Evolutionary conservation across 2,329 filamentous ascomycete species (phyloP).

Genomic region (Nemania diffusa): DNA sequence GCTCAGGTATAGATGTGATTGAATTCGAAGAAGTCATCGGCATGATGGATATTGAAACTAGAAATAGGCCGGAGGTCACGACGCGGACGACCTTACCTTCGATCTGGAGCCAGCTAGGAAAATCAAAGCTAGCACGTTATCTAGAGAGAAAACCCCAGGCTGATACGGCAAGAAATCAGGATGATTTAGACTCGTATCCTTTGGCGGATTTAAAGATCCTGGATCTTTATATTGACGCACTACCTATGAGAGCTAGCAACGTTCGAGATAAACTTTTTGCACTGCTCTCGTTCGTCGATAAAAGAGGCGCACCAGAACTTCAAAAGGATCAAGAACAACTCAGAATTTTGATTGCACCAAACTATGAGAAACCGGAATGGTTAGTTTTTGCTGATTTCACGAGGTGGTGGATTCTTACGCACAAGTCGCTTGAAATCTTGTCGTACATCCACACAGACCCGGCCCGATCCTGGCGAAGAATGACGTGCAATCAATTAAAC

Average conservation of each 20-base stretch:
- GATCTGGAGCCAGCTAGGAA: constrained; percentile 2
- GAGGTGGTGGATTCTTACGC: too few relatives aligned
- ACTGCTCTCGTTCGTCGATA: neutral
- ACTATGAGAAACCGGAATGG: too few relatives aligned
- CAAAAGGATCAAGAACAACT: too few relatives aligned
- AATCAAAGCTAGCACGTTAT: neutral
- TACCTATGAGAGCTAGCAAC: constrained; percentile 4
- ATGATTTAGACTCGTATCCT: neutral
- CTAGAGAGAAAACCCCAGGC: neutral
- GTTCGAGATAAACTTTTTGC: constrained; percentile 8
- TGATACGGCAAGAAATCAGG: neutral
- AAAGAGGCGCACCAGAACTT: too few relatives aligned
- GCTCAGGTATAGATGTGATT: neutral
- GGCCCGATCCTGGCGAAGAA: constrained; percentile 13
- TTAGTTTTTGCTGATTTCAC: too few relatives aligned
- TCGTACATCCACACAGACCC: too few relatives aligned
- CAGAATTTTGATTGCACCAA: too few relatives aligned
- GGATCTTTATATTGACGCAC: constrained; percentile 6
- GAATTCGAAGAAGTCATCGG: neutral
- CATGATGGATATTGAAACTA: neutral
- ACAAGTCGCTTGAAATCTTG: too few relatives aligned
- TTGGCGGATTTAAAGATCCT: neutral
- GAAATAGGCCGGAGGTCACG: neutral
- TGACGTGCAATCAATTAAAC: neutral
- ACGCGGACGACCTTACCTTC: constrained; percentile 5